phyloP scores from a whole-genome alignment of 2,329 filamentous ascomycete species.

The Kalmusia sp. region DNA sequence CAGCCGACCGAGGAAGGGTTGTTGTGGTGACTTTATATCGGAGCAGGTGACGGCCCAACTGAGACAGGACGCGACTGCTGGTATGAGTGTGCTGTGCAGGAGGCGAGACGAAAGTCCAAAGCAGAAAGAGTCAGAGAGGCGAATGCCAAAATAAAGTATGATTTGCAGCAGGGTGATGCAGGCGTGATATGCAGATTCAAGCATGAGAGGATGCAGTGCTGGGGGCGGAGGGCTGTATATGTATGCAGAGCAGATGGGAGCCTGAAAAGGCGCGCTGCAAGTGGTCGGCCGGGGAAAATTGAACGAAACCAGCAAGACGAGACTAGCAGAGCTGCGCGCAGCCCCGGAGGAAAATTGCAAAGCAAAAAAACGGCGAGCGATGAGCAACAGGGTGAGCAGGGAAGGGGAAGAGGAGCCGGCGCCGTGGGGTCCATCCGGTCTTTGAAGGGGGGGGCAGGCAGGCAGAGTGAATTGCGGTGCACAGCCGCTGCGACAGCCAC shows the following conservation, averaged over 20 bases:
- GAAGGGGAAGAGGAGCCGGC: conserved; percentile 30
- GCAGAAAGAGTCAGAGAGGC: conserved; percentile 33
- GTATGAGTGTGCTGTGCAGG: conserved; percentile 21
- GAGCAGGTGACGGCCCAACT: conserved; percentile 31
- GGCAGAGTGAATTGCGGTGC: conserved; percentile 32
- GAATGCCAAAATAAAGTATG: conserved; percentile 26
- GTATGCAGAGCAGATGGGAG: conserved; percentile 38
- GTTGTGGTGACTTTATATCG: conserved; percentile 20
- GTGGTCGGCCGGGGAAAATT: conserved; percentile 23
- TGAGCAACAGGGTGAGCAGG: conserved; percentile 24
- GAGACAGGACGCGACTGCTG: conserved; percentile 34
- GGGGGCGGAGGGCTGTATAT: conserved; percentile 33
- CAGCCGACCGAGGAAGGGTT: too few relatives aligned
- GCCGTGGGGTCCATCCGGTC: conserved; percentile 28
- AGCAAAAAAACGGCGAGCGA: conserved; percentile 33
- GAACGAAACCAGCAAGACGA: conserved; percentile 6
- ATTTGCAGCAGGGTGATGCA: conserved; percentile 34
- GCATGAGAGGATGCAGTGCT: conserved; percentile 30
- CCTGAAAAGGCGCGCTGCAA: conserved; percentile 38
- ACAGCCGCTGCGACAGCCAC: conserved; percentile 41
- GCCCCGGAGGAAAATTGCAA: conserved; percentile 17
- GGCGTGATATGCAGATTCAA: conserved; percentile 27
- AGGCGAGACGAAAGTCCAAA: conserved; percentile 19
- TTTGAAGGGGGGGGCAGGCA: conserved; percentile 26
- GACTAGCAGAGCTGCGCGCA: conserved; percentile 17